Percentiles rank a stretch among this genome's conserved stretches.
phyloP scores from a whole-genome alignment of 345 rosid species.

The Salix koriyanagi region DNA sequence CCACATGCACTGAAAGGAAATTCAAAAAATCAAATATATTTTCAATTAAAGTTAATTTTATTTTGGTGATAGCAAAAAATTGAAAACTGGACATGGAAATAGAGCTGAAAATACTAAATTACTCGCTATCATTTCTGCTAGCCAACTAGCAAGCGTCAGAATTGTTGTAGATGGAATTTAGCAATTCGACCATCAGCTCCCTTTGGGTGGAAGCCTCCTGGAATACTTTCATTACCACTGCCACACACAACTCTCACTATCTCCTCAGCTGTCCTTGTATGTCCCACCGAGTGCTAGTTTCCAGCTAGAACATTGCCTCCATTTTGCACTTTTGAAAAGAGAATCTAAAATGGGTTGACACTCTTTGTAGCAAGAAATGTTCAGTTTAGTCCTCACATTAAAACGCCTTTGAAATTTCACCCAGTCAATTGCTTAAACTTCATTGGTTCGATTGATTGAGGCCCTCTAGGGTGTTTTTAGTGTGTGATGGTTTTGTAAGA shows the following conservation, averaged over 20 bases:
- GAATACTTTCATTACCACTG: slow-evolving; percentile 42
- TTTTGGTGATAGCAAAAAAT: not conserved
- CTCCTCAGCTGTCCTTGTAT: slow-evolving; percentile 50
- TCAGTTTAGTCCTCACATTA: too few species aligned
- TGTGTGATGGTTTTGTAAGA: too few species aligned
- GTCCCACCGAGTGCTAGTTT: slow-evolving; percentile 35
- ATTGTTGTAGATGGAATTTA: slow-evolving; percentile 23
- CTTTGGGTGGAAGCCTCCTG: slow-evolving; percentile 66
- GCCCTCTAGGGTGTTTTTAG: too few species aligned
- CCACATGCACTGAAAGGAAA: not conserved
- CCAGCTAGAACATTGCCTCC: slow-evolving; percentile 55
- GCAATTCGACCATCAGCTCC: slow-evolving; percentile 64
- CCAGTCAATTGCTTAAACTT: too few species aligned
- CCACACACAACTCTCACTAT: slow-evolving; percentile 64
- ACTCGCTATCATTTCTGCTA: not conserved
- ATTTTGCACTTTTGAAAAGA: not conserved
- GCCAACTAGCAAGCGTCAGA: not conserved
- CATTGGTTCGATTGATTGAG: too few species aligned
- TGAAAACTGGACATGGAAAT: not conserved
- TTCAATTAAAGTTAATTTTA: not conserved
- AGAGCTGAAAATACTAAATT: not conserved
- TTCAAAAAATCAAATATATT: not conserved
- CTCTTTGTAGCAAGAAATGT: too few species aligned
- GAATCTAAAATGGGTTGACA: too few species aligned
- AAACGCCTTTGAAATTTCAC: too few species aligned